Percentiles rank a stretch among this genome's conserved stretches.
Conservation (phyloP, 345 rosid species). For the Hevea brasiliensis region DNA sequence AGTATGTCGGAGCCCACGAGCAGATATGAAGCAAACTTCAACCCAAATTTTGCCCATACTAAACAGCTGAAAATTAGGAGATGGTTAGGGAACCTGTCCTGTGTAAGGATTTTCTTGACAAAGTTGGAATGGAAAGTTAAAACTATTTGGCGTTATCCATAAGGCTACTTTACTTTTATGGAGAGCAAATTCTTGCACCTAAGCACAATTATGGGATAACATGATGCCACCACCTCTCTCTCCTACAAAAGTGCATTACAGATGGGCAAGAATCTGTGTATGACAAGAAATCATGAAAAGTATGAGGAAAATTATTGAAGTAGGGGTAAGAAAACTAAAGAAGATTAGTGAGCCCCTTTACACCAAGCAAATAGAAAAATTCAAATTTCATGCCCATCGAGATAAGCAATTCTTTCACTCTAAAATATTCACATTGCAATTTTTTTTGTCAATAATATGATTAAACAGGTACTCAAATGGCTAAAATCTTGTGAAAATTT, state of each 20-base stretch:
- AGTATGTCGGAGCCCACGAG: conserved; percentile 63
- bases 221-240: too few species aligned
- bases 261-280: conserved; percentile 29
- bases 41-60: conserved; percentile 68
- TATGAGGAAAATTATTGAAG: background rate
- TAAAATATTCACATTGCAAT: too few species aligned
- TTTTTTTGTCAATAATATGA: too few species aligned
- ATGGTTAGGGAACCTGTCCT: background rate
- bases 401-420: too few species aligned
- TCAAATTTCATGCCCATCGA: too few species aligned
- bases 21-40: conserved; percentile 75
- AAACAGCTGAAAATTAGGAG: background rate
- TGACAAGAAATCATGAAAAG: background rate
- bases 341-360: too few species aligned
- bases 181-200: conserved; percentile 10
- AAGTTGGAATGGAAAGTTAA: conserved; percentile 17
- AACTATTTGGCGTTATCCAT: conserved; percentile 10
- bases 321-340: too few species aligned
- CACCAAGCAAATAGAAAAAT: too few species aligned
- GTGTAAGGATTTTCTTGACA: conserved; percentile 8
- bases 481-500: too few species aligned
- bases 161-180: conserved; percentile 32
- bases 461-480: too few species aligned
- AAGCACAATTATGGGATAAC: conserved; percentile 11
- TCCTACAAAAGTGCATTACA: conserved; percentile 3